phyloP scores from a whole-genome alignment of 2,329 filamentous ascomycete species.

The Arthrobotrys pseudoclavata region DNA sequence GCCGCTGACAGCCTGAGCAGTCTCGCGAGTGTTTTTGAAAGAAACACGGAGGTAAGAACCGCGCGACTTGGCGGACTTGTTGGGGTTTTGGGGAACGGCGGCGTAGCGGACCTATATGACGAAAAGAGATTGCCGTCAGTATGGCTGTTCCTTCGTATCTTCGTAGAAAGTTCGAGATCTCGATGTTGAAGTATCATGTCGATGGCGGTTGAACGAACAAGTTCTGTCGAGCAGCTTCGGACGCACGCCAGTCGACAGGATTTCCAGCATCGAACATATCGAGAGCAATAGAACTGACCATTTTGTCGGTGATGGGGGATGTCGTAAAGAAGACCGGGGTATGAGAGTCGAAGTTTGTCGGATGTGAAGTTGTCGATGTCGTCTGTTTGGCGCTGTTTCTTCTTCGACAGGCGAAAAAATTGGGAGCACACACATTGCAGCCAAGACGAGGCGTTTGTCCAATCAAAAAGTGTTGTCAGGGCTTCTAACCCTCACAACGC shows the following conservation, averaged over 20 bases:
- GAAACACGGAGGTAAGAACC: conserved; percentile 99
- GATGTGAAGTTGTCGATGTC: conserved; percentile 55
- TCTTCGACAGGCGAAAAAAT: conserved; percentile 45
- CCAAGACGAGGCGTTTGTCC: conserved; percentile 19
- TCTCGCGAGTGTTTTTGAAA: conserved; percentile 99
- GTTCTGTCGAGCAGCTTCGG: conserved; percentile 12
- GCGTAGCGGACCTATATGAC: conserved; percentile 88
- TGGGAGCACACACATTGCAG: conserved; percentile 40
- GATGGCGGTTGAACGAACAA: conserved; percentile 34
- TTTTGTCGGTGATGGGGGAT: conserved; percentile 57
- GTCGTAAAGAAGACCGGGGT: conserved; percentile 45
- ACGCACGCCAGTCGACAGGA: conserved; percentile 43
- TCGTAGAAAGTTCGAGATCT: conserved; percentile 28
- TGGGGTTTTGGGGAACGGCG: conserved; percentile 85
- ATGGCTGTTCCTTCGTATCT: conserved; percentile 21
- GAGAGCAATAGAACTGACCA: conserved; percentile 53
- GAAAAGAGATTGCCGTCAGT: conserved; percentile 41
- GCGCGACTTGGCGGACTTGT: conserved; percentile 96
- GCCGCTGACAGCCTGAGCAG: conserved; percentile 98
- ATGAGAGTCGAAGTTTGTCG: conserved; percentile 41
- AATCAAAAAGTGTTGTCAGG: conserved; percentile 52
- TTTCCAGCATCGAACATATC: conserved; percentile 37
- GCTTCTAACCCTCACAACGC: conserved; percentile 42
- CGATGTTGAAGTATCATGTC: conserved; percentile 36
- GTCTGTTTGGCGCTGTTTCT: conserved; percentile 39